Percentiles rank a stretch among this genome's conserved stretches.
phyloP scores from a whole-genome alignment of 441 rosid species.

The Metrosideros polymorpha region DNA sequence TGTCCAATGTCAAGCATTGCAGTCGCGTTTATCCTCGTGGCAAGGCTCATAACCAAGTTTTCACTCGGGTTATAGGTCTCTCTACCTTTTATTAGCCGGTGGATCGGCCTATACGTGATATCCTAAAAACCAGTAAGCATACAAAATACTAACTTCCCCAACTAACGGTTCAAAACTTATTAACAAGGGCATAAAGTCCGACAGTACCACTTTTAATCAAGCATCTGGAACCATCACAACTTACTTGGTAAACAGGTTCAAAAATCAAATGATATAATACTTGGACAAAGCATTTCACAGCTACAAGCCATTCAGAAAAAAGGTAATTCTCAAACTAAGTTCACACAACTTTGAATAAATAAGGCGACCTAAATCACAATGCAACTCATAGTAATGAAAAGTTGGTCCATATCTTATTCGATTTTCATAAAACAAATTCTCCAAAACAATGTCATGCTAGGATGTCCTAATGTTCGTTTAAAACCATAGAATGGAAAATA shows the following conservation, averaged over 20 bases:
- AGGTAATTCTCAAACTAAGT: neutral
- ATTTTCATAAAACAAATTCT: neutral
- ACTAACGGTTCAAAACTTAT: neutral
- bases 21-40: neutral
- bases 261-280: neutral
- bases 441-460: neutral
- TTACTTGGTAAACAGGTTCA: neutral
- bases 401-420: neutral
- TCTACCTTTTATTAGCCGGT: neutral
- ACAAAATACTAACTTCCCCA: neutral
- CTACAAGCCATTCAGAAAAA: neutral
- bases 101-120: neutral
- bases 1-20: neutral
- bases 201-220: neutral
- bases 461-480: neutral
- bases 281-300: neutral
- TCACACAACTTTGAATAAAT: neutral
- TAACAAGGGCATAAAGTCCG: neutral
- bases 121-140: neutral
- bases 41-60: neutral
- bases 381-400: neutral
- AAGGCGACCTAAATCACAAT: neutral
- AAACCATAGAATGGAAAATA: neutral
- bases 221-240: neutral
- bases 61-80: neutral